These are phyloP conservation scores for Gossypium gossypioides DNA, from an alignment of 441 rosid genomes.

Conservation along the genomic window DNA sequence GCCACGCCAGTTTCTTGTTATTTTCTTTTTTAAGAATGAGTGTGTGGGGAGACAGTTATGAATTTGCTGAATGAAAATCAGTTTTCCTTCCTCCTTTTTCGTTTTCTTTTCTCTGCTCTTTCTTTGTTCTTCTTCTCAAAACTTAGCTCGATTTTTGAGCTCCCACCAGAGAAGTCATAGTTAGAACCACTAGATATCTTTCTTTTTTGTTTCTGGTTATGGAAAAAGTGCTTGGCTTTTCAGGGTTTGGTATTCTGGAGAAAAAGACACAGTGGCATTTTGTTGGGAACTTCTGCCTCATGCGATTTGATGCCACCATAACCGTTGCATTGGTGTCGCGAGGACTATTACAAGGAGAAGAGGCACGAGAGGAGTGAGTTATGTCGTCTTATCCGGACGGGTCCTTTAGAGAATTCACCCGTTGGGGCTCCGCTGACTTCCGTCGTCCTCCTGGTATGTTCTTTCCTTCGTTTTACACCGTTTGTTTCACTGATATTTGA, in stretches of 20 bases:
- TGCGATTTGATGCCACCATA: slow-evolving; percentile 88
- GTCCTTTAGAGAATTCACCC: slow-evolving; percentile 41
- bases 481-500: neutral
- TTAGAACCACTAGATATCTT: neutral
- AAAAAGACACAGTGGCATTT: slow-evolving; percentile 19
- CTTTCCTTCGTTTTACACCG: neutral
- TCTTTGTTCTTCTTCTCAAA: too few species aligned
- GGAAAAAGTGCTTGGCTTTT: neutral
- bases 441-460: slow-evolving; percentile 70
- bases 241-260: slow-evolving; percentile 10
- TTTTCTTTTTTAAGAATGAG: too few species aligned
- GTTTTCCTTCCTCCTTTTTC: too few species aligned
- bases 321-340: slow-evolving; percentile 84
- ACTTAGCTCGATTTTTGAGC: too few species aligned
- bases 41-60: too few species aligned
- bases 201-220: neutral
- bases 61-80: too few species aligned
- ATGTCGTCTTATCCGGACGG: slow-evolving; percentile 35
- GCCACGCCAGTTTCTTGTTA: too few species aligned
- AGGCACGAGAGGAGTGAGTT: slow-evolving; percentile 70
- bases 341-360: slow-evolving; percentile 80
- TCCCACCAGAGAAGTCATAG: neutral
- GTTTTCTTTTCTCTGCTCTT: too few species aligned
- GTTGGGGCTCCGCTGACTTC: slow-evolving; percentile 66
- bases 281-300: slow-evolving; percentile 24